Conservation (phyloP, 768 basidiomycete genomes). For the Podaxis mareebaensis region DNA sequence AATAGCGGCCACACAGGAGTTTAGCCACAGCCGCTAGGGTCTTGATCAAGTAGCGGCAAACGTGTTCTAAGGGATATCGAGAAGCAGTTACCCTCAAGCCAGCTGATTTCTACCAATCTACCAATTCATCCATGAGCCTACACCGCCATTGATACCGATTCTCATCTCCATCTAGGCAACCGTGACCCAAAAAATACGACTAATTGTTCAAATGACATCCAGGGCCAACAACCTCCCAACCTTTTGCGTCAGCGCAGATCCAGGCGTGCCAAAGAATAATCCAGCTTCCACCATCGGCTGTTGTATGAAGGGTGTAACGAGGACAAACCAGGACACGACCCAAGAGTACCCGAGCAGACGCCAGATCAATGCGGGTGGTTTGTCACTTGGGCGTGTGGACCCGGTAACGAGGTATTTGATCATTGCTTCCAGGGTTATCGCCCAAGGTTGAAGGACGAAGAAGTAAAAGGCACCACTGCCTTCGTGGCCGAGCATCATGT, state of each 20-base stretch:
- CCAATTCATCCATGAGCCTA: not conserved
- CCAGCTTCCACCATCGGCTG: slow-evolving; percentile 16
- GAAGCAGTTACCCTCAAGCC: not conserved
- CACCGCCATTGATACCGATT: not conserved
- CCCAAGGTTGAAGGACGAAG: slow-evolving; percentile 31
- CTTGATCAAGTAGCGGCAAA: not conserved
- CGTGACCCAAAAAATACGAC: not conserved
- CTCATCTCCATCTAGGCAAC: not conserved
- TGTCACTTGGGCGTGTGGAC: not conserved
- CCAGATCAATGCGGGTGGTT: slow-evolving; percentile 2
- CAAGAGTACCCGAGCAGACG: slow-evolving; percentile 15
- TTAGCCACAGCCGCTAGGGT: not conserved
- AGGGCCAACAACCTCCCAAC: slow-evolving; percentile 5
- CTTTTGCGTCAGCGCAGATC: not conserved
- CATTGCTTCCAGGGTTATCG: slow-evolving; percentile 28
- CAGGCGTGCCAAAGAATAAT: not conserved
- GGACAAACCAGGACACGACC: slow-evolving; percentile 17
- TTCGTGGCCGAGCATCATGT: slow-evolving; percentile 24
- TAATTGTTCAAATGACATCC: not conserved
- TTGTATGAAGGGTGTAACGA: slow-evolving; percentile 9
- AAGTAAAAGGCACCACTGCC: slow-evolving; percentile 26
- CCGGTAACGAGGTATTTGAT: slow-evolving; percentile 20
- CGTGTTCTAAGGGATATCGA: not conserved
- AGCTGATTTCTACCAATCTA: not conserved
- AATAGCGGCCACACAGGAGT: not conserved